Evolutionary conservation across 192 early-diverging fungal genomes (phyloP).

Genomic region (Geranomyces variabilis): DNA sequence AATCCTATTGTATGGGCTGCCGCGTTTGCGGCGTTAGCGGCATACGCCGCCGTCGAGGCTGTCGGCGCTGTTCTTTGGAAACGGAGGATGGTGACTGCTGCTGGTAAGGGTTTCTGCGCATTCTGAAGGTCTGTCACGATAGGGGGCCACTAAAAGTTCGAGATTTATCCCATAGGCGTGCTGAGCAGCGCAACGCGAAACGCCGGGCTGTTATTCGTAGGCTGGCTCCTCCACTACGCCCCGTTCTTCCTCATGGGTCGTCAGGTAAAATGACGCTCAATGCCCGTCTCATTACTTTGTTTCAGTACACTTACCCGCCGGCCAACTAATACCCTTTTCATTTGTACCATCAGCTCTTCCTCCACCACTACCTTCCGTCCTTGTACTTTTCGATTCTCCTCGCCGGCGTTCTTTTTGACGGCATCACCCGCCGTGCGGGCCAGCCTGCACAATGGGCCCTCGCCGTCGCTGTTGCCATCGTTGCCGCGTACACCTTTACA

Average conservation of each 20-base stretch:
- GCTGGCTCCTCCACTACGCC: conserved; percentile 83
- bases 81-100: conserved; percentile 7
- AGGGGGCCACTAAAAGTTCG: not conserved
- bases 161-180: not conserved
- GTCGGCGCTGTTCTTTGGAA: conserved; percentile 39
- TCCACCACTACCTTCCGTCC: conserved; percentile 95
- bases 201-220: conserved; percentile 63
- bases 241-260: conserved; percentile 91
- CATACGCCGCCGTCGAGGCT: conserved; percentile 26
- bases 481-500: conserved; percentile 67
- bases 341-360: conserved; percentile 64
- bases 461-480: conserved; percentile 50
- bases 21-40: conserved; percentile 31
- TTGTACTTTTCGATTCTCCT: conserved; percentile 84
- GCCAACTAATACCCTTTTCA: too few species aligned
- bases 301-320: too few species aligned
- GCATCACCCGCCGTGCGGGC: conserved; percentile 59
- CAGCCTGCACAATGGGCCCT: too few species aligned
- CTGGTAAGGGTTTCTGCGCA: not conserved
- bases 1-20: conserved; percentile 58
- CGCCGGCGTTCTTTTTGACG: conserved; percentile 73
- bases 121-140: not conserved
- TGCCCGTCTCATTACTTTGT: too few species aligned
- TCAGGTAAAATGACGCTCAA: conserved; percentile 60
- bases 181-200: conserved; percentile 22